Conservation (phyloP, 2,329 filamentous ascomycete genomes). For the Sclerotinia sclerotiorum region DNA sequence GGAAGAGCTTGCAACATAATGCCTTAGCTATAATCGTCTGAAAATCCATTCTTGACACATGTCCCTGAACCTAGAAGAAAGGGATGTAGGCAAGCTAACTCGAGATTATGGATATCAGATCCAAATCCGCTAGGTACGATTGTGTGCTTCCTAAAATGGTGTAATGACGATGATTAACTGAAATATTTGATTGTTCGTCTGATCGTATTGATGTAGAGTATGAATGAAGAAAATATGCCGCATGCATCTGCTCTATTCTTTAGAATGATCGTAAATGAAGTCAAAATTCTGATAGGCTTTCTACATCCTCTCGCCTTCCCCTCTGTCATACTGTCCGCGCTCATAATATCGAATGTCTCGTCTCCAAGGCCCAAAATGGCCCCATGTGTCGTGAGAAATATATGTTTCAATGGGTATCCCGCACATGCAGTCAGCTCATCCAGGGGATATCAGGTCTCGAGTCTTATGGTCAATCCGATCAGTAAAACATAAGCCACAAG, state of each 20-base stretch:
- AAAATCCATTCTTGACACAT: conserved; percentile 6
- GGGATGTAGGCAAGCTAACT: not conserved
- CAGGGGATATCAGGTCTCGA: conserved; percentile 30
- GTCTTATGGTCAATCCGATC: conserved; percentile 53
- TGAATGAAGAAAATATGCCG: not conserved
- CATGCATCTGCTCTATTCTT: not conserved
- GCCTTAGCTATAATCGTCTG: conserved; percentile 4
- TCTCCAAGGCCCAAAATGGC: not conserved
- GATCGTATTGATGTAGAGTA: not conserved
- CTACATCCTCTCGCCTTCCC: not conserved
- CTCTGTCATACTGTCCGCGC: not conserved
- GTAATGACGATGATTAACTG: not conserved
- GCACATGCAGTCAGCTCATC: conserved; percentile 13
- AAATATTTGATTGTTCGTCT: not conserved
- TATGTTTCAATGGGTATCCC: conserved; percentile 14
- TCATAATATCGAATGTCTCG: not conserved
- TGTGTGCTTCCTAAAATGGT: conserved; percentile 2
- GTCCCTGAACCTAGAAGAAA: not conserved
- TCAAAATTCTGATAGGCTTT: not conserved
- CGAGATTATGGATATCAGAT: conserved; percentile 14
- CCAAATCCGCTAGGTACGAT: not conserved
- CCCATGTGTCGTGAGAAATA: not conserved
- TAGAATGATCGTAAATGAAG: not conserved
- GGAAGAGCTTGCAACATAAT: not conserved
- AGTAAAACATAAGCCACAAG: conserved; percentile 58